Conservation (phyloP, 352 stramenopile genomes). For the Thalassiosira livingstoniorum region DNA sequence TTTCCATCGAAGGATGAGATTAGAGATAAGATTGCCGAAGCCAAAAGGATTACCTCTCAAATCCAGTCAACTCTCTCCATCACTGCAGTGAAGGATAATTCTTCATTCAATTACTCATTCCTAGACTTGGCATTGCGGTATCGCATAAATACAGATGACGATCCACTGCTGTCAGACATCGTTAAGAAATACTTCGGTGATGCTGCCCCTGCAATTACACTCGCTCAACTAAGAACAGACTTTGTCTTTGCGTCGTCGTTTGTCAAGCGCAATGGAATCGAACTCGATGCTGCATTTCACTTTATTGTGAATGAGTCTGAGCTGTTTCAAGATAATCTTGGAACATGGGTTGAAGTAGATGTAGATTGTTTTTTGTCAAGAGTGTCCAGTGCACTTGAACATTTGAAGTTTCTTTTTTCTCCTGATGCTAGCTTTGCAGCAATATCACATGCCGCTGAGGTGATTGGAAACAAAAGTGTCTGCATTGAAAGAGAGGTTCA, state of each 20-base stretch:
- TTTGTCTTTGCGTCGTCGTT: slow-evolving; percentile 6
- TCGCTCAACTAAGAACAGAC: slow-evolving; percentile 20
- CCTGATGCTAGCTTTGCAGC: slow-evolving; percentile 27
- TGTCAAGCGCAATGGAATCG: slow-evolving; percentile 1
- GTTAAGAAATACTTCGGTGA: slow-evolving; percentile 39
- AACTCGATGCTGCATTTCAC: slow-evolving; percentile 39
- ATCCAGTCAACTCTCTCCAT: slow-evolving; percentile 30
- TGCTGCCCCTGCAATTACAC: slow-evolving; percentile 15
- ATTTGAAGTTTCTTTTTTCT: slow-evolving; percentile 44
- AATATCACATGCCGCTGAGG: slow-evolving; percentile 25
- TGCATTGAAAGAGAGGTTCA: slow-evolving; percentile 26
- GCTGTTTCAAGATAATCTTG: slow-evolving; percentile 40
- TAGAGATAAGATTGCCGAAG: slow-evolving; percentile 25
- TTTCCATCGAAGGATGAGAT: slow-evolving; percentile 34
- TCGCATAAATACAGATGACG: slow-evolving; percentile 28
- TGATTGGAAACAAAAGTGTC: slow-evolving; percentile 18
- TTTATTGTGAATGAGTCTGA: slow-evolving; percentile 46
- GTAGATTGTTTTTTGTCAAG: slow-evolving; percentile 37
- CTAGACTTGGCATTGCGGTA: slow-evolving; percentile 32
- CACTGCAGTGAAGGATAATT: slow-evolving; percentile 9
- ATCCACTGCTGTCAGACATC: slow-evolving; percentile 6
- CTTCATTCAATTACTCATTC: slow-evolving; percentile 14
- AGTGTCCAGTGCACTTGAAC: slow-evolving; percentile 11
- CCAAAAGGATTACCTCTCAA: slow-evolving; percentile 9
- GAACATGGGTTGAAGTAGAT: slow-evolving; percentile 22